Percentiles rank a stretch among this genome's conserved stretches.
Evolutionary conservation across 495 filamentous ascomycete genomes (phyloP).

Genomic region (Penicillium atrosanguineum): DNA sequence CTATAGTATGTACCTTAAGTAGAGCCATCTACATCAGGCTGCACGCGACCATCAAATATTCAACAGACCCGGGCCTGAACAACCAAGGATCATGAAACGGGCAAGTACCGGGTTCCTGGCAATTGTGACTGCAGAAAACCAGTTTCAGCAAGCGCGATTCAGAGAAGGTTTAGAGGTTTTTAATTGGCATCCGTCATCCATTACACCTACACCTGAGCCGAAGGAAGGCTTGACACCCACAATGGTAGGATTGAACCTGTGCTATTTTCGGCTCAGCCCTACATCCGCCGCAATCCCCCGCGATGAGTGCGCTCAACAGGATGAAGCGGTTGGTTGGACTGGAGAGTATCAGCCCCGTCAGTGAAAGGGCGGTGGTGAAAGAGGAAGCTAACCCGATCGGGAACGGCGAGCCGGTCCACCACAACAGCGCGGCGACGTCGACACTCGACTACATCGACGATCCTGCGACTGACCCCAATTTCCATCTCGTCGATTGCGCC

Average conservation of each 20-base stretch:
- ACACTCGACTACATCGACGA: conserved; percentile 12
- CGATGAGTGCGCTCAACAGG: conserved; percentile 20
- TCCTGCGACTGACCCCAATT: neutral
- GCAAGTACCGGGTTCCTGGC: neutral
- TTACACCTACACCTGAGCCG: conserved; percentile 23
- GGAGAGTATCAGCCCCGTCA: neutral
- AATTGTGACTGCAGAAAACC: conserved; percentile 1
- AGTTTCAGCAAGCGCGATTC: conserved; percentile 7
- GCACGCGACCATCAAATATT: neutral
- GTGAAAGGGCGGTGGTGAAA: neutral
- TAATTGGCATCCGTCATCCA: conserved; percentile 24
- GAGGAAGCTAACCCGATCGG: conserved; percentile 17
- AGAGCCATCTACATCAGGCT: neutral
- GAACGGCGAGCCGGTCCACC: conserved; percentile 6
- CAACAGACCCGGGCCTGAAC: neutral
- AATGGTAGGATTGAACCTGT: neutral
- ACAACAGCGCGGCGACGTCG: conserved; percentile 2
- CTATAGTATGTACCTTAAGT: neutral
- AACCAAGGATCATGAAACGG: neutral
- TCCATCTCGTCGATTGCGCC: conserved; percentile 17
- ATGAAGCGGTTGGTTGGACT: conserved; percentile 24
- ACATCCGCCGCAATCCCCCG: neutral
- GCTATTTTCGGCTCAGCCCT: neutral
- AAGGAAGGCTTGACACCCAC: neutral
- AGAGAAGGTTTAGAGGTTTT: conserved; percentile 11